phyloP scores from a whole-genome alignment of 305 asterid genomes.

The Stenogyne calaminthoides region DNA sequence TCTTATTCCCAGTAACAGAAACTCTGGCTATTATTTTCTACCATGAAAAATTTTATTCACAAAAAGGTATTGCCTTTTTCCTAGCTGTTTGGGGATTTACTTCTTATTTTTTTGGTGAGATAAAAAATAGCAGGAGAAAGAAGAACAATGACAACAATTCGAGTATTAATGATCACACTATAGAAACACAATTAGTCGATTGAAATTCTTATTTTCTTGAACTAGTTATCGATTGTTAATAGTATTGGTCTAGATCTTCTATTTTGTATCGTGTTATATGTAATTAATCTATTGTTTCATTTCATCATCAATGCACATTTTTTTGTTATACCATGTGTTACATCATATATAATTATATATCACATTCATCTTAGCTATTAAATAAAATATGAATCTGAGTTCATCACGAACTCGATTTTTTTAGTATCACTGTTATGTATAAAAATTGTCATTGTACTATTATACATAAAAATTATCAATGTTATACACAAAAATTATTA shows the following conservation, averaged over 20 bases:
- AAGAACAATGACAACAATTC: neutral
- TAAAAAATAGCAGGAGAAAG: conserved; percentile 11
- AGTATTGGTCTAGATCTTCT: neutral
- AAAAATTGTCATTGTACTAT: no score
- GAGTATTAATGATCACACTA: neutral
- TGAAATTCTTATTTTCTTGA: conserved; percentile 8
- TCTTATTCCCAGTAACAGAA: conserved; percentile 50
- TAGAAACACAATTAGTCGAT: conserved; percentile 2
- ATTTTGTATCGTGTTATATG: neutral
- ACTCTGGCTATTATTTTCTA: conserved; percentile 55
- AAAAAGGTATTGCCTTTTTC: conserved; percentile 53
- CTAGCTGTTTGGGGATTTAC: conserved; percentile 64
- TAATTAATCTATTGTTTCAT: no score
- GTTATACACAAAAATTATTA: no score
- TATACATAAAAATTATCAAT: no score
- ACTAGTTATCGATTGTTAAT: neutral
- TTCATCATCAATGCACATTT: neutral
- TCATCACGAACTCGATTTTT: no score
- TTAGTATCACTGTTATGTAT: no score
- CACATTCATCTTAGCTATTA: no score
- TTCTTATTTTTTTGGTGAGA: conserved; percentile 61
- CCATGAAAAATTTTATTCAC: conserved; percentile 54
- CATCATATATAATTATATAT: no score
- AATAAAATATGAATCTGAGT: no score
- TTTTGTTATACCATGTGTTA: neutral